A percentile compares a stretch with the other conserved stretches of the same genome.
These are phyloP conservation scores for Fusarium piperis DNA, from an alignment of 2,329 filamentous ascomycete species.

Conservation along the genomic window DNA sequence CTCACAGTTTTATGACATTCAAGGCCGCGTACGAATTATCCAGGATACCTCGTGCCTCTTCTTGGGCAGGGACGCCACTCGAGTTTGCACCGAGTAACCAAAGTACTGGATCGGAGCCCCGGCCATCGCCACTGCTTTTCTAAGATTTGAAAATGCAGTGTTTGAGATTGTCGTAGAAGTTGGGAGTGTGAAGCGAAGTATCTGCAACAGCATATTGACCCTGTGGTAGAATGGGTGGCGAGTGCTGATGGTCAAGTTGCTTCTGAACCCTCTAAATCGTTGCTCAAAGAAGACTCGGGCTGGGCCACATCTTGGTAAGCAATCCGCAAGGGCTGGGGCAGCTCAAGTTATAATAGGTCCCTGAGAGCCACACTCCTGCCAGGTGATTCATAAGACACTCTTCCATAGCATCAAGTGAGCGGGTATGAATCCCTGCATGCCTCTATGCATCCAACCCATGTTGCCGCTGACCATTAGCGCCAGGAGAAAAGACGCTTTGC, in stretches of 20 bases:
- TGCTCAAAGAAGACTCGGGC: too few species aligned
- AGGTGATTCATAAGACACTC: not conserved
- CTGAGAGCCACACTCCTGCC: not conserved
- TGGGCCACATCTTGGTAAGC: not conserved
- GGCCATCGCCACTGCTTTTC: constrained; percentile 13
- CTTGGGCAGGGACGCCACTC: constrained; percentile 8
- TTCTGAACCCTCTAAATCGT: not conserved
- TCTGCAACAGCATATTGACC: constrained; percentile 24
- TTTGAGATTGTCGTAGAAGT: constrained; percentile 16
- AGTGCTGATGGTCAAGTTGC: not conserved
- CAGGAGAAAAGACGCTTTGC: not conserved
- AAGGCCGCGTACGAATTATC: constrained; percentile 21
- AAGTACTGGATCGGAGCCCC: constrained; percentile 29
- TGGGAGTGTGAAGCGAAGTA: constrained; percentile 29
- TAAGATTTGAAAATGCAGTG: constrained; percentile 14
- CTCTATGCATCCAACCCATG: not conserved
- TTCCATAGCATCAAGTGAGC: not conserved
- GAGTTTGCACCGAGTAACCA: constrained; percentile 20
- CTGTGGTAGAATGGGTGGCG: too few species aligned
- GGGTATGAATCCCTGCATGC: not conserved
- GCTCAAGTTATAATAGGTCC: not conserved
- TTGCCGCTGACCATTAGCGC: not conserved
- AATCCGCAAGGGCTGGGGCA: not conserved
- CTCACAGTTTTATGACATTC: not conserved
- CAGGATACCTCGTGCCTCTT: constrained; percentile 30